Evolutionary conservation across 148 eudicot genomes (phyloP).

Genomic region (Selenicereus undatus): DNA sequence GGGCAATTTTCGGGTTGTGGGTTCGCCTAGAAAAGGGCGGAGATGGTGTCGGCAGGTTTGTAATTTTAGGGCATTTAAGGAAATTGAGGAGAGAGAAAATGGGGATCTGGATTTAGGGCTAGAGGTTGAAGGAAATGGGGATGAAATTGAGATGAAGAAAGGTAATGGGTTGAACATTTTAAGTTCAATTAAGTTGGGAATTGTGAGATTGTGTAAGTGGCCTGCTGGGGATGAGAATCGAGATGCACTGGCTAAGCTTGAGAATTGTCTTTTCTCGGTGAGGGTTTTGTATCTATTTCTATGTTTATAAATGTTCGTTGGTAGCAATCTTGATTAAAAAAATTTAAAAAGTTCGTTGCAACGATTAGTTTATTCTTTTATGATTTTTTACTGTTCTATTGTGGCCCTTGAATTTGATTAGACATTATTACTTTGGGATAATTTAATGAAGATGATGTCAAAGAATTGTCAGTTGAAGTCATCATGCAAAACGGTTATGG

Average conservation of each 20-base stretch:
- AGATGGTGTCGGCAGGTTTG: constrained; percentile 34
- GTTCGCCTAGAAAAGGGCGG: constrained; percentile 25
- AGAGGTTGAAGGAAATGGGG: constrained; percentile 13
- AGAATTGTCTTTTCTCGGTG: constrained; percentile 52
- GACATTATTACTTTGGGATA: not conserved
- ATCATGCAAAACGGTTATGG: not conserved
- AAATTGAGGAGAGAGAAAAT: constrained; percentile 31
- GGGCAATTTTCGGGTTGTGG: constrained; percentile 27
- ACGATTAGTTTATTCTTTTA: not conserved
- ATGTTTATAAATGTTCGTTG: not conserved
- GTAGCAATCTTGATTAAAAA: not conserved
- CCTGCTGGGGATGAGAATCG: constrained; percentile 42
- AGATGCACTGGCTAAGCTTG: constrained; percentile 50
- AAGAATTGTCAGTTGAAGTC: not conserved
- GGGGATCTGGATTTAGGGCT: not conserved
- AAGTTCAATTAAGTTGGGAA: constrained; percentile 39
- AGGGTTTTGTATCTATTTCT: constrained; percentile 5
- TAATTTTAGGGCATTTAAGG: constrained; percentile 48
- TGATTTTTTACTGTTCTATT: not conserved
- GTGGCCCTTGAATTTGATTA: constrained; percentile 14
- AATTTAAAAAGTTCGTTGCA: no score
- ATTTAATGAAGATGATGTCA: not conserved
- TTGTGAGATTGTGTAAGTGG: constrained; percentile 53
- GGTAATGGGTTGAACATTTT: constrained; percentile 18
- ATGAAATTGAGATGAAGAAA: constrained; percentile 8